Percentiles rank a stretch among this genome's conserved stretches.
Evolutionary conservation across 306 rosid genomes (phyloP).

Genomic region (Arachis hypogaea): DNA sequence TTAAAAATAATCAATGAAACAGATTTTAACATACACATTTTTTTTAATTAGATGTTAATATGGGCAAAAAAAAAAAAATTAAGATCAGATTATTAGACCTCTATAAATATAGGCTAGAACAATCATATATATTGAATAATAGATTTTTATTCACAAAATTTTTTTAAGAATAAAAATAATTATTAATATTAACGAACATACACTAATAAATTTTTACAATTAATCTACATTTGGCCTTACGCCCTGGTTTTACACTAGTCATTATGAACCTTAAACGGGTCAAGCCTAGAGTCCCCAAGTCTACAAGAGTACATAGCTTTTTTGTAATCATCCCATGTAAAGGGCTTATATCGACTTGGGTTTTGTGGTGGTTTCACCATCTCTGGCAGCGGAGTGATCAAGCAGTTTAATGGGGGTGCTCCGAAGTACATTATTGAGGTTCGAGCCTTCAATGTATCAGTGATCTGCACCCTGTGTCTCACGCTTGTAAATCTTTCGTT

Average conservation of each 20-base stretch:
- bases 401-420: conserved; percentile 70
- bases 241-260: background rate
- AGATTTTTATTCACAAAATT: too few relatives aligned
- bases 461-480: conserved; percentile 72
- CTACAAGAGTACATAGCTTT: conserved; percentile 69
- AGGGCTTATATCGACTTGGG: conserved; percentile 62
- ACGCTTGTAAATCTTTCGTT: conserved; percentile 80
- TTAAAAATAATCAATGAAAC: too few relatives aligned
- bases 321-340: conserved; percentile 95
- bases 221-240: too few relatives aligned
- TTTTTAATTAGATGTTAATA: too few relatives aligned
- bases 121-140: too few relatives aligned
- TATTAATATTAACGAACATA: too few relatives aligned
- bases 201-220: too few relatives aligned
- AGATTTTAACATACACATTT: too few relatives aligned
- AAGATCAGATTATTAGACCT: too few relatives aligned
- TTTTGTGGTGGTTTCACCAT: conserved; percentile 51
- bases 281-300: conserved; percentile 80
- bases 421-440: conserved; percentile 86
- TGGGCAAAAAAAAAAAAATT: too few relatives aligned
- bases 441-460: conserved; percentile 56
- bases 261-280: conserved; percentile 55
- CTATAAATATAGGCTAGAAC: too few relatives aligned
- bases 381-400: conserved; percentile 70
- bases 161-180: too few relatives aligned